Conservation (phyloP, 129 eudicot genomes). For the Flaveria sonorensis region DNA sequence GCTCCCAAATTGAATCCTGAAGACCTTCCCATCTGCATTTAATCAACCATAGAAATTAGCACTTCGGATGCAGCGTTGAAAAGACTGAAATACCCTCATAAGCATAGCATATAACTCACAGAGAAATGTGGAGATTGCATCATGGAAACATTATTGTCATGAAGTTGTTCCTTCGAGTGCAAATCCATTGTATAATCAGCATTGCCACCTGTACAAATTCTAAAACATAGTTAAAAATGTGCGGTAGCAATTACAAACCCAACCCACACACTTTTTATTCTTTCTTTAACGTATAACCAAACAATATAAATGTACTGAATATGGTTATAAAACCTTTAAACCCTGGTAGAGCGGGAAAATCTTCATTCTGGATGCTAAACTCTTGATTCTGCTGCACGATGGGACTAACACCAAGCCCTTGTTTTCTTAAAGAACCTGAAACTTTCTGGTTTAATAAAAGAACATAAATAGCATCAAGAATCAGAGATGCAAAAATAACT, state of each 20-base stretch:
- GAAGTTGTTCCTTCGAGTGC: conserved; percentile 92
- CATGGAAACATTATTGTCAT: conserved; percentile 66
- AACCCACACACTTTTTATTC: not conserved
- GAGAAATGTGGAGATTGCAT: conserved; percentile 89
- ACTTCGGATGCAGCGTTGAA: conserved; percentile 8
- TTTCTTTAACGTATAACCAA: not conserved
- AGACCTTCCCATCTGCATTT: conserved; percentile 73
- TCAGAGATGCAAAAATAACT: not conserved
- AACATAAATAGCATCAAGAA: not conserved
- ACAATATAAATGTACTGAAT: not conserved
- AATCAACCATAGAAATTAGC: not conserved
- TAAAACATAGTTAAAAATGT: conserved; percentile 23
- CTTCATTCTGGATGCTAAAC: conserved; percentile 98
- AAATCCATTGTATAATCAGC: conserved; percentile 81
- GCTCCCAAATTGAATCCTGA: conserved; percentile 78
- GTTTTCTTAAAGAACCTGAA: conserved; percentile 91
- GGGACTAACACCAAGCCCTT: conserved; percentile 87
- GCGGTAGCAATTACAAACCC: not conserved
- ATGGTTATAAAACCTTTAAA: conserved; percentile 49
- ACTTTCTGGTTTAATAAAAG: conserved; percentile 3
- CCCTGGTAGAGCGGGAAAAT: conserved; percentile 97
- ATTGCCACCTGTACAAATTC: conserved; percentile 70
- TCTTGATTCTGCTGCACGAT: conserved; percentile 95
- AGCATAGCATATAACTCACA: conserved; percentile 45
- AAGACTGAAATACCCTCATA: not conserved